These are phyloP conservation scores for Citropsis articulata DNA, from an alignment of 345 rosid genomes.

Conservation along the genomic window DNA sequence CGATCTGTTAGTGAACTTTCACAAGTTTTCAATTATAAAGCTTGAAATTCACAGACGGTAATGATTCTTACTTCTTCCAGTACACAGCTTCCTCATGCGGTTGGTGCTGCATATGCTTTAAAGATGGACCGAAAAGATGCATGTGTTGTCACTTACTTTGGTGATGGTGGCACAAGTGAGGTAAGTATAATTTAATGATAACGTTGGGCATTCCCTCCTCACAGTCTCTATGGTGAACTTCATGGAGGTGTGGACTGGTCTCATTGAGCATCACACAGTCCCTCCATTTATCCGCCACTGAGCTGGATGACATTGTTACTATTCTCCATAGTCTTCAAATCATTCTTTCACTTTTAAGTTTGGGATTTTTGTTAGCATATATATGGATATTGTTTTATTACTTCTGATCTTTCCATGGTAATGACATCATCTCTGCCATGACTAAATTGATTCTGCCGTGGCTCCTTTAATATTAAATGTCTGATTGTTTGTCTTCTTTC, in stretches of 20 bases:
- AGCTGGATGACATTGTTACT: background rate
- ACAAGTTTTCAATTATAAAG: background rate
- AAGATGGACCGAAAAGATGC: conserved; percentile 79
- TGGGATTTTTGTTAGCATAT: background rate
- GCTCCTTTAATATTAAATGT: background rate
- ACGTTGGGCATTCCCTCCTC: background rate
- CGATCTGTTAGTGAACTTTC: background rate
- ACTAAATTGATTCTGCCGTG: background rate
- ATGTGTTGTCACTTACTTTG: conserved; percentile 66
- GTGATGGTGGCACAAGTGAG: conserved; percentile 90
- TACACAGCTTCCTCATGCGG: conserved; percentile 81
- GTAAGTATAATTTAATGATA: conserved; percentile 21
- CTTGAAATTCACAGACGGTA: background rate
- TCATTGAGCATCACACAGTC: background rate
- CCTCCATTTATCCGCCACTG: background rate
- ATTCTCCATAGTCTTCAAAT: background rate
- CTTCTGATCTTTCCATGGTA: background rate
- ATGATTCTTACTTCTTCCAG: conserved; percentile 29
- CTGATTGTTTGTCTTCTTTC: too few species aligned
- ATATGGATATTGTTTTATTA: background rate
- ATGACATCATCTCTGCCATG: background rate
- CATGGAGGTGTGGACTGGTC: background rate
- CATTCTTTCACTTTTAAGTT: background rate
- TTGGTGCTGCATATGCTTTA: conserved; percentile 86
- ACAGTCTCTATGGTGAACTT: background rate